Percentiles rank a stretch among this genome's conserved stretches.
Conservation (phyloP, 495 filamentous ascomycete genomes). For the Amorphotheca resinae region DNA sequence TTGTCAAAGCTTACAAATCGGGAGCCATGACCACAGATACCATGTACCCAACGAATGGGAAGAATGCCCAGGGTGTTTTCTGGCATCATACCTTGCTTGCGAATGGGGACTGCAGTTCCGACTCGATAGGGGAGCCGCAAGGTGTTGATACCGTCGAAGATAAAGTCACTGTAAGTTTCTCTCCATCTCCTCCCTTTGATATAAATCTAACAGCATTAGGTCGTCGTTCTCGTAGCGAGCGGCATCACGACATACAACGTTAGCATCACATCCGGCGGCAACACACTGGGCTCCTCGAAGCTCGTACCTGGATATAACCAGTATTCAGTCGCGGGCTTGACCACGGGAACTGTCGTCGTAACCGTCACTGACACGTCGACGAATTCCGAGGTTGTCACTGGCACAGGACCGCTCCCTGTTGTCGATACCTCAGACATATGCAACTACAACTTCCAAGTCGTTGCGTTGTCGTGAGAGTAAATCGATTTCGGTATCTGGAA, state of each 20-base stretch:
- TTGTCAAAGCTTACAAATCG: slow-evolving; percentile 27
- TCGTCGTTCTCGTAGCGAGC: slow-evolving; percentile 11
- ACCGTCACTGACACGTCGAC: slow-evolving; percentile 5
- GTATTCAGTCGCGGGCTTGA: slow-evolving; percentile 12
- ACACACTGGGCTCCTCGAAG: slow-evolving; percentile 4
- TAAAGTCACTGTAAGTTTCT: slow-evolving; percentile 7
- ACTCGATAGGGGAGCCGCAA: slow-evolving; percentile 8
- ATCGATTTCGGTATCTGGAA: no score
- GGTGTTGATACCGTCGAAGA: slow-evolving; percentile 12
- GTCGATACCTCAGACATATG: background rate
- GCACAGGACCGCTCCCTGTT: slow-evolving; percentile 2
- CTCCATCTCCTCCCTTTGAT: background rate
- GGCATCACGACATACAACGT: slow-evolving; percentile 3
- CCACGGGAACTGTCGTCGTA: slow-evolving; percentile 3
- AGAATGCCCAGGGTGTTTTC: slow-evolving; percentile 8
- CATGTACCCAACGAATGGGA: slow-evolving; percentile 13
- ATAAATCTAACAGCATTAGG: slow-evolving; percentile 3
- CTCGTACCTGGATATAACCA: slow-evolving; percentile 8
- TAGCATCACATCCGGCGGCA: slow-evolving; percentile 5
- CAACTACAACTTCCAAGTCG: slow-evolving; percentile 14
- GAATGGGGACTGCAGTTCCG: background rate
- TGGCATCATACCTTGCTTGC: slow-evolving; percentile 16
- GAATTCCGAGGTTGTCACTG: slow-evolving; percentile 1
- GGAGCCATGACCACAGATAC: slow-evolving; percentile 16
- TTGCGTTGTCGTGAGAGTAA: background rate